Evolutionary conservation across 768 basidiomycete species (phyloP), one percentile per base, ranked within the genome.

Genomic region (Mycena latifolia): DNA sequence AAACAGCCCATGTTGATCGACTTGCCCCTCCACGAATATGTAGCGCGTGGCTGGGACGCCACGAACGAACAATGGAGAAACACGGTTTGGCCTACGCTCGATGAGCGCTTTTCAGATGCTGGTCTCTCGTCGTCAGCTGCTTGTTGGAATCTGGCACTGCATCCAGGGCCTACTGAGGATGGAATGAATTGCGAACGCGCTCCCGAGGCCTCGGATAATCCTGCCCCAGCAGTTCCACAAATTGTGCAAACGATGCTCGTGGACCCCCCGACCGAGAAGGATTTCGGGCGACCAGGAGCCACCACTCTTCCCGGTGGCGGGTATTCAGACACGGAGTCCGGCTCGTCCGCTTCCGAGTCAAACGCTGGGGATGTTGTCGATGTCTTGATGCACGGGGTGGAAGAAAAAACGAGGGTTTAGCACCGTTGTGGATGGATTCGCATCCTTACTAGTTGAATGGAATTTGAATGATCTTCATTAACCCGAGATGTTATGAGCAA

Each of bases 1-100:
- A 54, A 54, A 37, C 6, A 35, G 31, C 31, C 60, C 2, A 15
- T 11, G 3, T 48, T 41, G 15, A 48, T 41, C 4, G 61, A 63
- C 45, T 22, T 63, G 61, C 54, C 54, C 12, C 45, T 63, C 5
- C 31, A 64, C 20, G 63, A 64, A 52, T 64, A 52, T 24, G 29
- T 57, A 0, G 47, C 63, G 0, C 55, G 63, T 1, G 63, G 63
- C 41, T 64, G 63, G 63, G 63, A 64, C 10, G 39, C 22, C 1
- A 57, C 47, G 18, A 64, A 57, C 25, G 14, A 37, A 18, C 28
- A 45, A 12, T 64, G 63, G 63, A 31, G 55, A 37, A 64, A 56
- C 15, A 39, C 39, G 2, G 27, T 56, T 20, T 63, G 62, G 62
- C 55, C 62, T 2, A 41, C 25, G 0, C 20, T 62, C 31, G 61